Evolutionary conservation across 1,284 basidiomycete species (phyloP), one percentile per base, ranked within the genome.

Genomic region (Xanthoconium separans): DNA sequence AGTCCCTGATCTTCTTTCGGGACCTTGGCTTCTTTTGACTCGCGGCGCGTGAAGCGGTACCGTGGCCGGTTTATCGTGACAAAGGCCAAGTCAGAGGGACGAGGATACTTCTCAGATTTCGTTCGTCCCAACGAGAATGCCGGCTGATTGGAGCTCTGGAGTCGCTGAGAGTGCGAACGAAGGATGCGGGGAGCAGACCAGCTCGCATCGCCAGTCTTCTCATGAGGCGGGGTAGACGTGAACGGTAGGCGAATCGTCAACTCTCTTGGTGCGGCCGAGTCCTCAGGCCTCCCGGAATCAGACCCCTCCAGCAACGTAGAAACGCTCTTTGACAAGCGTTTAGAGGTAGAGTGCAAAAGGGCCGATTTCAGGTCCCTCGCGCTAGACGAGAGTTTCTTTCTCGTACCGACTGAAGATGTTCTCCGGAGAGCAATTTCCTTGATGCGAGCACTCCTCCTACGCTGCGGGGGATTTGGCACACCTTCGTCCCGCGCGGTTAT

Each of bases 91-190:
- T 75, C 70, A 2, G 67, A 47, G 6, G 65, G 31, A 33, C 48
- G 58, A 16, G 65, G 55, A 22, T 66, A 54, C 44, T 40, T 64
- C 34, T 62, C 64, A 15, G 65, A 70, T 29, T 53, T 57, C 18
- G 62, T 65, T 27, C 66, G 59, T 37, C 53, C 63, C 27, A 71
- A 53, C 8, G 61, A 20, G 9, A 58, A 27, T 6, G 47, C 53
- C 36, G 40, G 11, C 29, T 42, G 33, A 18, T 12, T 34, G 24
- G 50, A 20, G 18, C 40, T 47, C 33, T 29, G 41, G 22, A 62
- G 50, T 37, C 59, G 57, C 42, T 69, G 73, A 34, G 72, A 73
- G 20, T 69, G 69, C 18, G 73, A 72, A 27, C 74, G 69, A 33
- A 72, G 68, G 39, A 73, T 61, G 16, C 64, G 68, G 9, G 61